Base-by-base conservation (phyloP, 306 rosid species). In the Gastrolobium bilobum region DNA sequence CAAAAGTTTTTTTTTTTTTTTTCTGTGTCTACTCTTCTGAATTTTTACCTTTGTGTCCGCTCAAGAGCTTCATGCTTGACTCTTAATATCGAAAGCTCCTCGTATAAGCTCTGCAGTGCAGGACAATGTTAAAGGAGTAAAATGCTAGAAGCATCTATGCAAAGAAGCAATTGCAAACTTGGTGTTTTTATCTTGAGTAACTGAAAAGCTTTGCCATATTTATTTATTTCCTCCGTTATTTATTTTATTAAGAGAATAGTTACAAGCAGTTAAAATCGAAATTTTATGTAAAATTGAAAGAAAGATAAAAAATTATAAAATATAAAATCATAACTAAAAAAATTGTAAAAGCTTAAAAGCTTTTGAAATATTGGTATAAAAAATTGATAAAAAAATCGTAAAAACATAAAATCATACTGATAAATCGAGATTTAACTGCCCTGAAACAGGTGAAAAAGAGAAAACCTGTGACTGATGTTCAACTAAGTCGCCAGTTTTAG, bases 31-130 rank as follows among this genome's bases (percentile, higher is more conserved):
- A 1, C 6, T 33, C 33, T 46, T 35, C 26, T 35, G 35, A 43
- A 38, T 53, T 20, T 6, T 44, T 56, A 91, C 98, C 95, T 93
- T 50, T 90, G 87, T 31, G 76, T 79, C 37, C 80, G 83, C 71
- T 90, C 89, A 57, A 91, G 98, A 39, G 95, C 83, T 77, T 93
- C 97, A 61, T 85, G 81, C 61, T 73, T 86, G 48, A 80, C 75
- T 76, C 79, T 89, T 56, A 90, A 53, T 75, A 73, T 82, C 76
- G 87, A 37, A 57, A 91, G 86, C 68, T 93, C 92, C 65, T 77
- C 76, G 58, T 81, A 50, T 67, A 87, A 68, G 65, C 64, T 77
- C 91, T 92, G 85, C 77, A 62, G 38, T 56, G 29, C 70, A 62
- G 42, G 59, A 73, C 0, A 60, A 43, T 2, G 37, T 44, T 66